Conservation (phyloP, 2,329 filamentous ascomycete species). For the Myotisia sp. region DNA sequence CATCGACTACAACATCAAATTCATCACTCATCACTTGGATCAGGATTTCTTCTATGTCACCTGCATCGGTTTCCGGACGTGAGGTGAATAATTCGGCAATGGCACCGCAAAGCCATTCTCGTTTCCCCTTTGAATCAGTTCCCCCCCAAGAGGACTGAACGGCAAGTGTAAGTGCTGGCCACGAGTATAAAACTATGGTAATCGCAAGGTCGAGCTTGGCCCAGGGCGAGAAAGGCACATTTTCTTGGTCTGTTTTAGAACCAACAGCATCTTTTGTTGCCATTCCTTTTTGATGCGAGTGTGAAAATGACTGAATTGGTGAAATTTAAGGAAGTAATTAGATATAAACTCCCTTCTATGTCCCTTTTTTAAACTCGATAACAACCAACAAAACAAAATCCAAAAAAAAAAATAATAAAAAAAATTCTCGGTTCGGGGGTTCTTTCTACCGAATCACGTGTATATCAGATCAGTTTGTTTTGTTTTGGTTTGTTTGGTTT, state of each 20-base stretch:
- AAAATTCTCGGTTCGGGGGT: too few species aligned
- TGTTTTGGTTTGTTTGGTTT: too few species aligned
- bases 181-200: slow-evolving; percentile 70
- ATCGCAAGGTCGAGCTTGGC: slow-evolving; percentile 72
- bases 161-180: slow-evolving; percentile 76
- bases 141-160: slow-evolving; percentile 83
- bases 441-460: too few species aligned
- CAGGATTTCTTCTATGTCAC: slow-evolving; percentile 71
- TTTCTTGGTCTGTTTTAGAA: background rate
- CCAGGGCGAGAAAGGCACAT: slow-evolving; percentile 26
- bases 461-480: too few species aligned
- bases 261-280: too few species aligned
- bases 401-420: too few species aligned
- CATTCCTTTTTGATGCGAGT: too few species aligned
- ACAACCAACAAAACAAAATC: too few species aligned
- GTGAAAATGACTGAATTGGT: too few species aligned
- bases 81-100: slow-evolving; percentile 62
- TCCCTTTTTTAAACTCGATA: too few species aligned
- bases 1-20: slow-evolving; percentile 84
- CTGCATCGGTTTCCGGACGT: slow-evolving; percentile 50
- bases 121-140: slow-evolving; percentile 66
- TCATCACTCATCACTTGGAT: slow-evolving; percentile 90
- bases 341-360: too few species aligned
- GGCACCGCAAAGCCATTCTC: slow-evolving; percentile 89
- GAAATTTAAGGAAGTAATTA: too few species aligned